Evolutionary conservation across 768 basidiomycete species (phyloP).

Genomic region (Paxillus ammoniavirescens): DNA sequence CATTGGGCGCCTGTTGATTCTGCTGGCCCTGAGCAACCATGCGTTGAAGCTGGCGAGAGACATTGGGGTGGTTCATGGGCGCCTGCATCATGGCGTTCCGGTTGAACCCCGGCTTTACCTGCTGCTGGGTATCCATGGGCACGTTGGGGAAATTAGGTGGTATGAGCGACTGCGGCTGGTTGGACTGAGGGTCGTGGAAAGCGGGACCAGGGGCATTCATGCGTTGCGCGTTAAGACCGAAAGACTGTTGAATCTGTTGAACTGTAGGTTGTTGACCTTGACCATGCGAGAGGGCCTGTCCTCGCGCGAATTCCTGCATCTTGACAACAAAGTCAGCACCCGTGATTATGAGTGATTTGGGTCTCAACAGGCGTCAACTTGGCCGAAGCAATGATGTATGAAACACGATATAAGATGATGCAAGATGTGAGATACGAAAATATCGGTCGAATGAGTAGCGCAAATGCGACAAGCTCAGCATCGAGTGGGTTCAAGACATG

Average conservation of each 20-base stretch:
- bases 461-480: constrained; percentile 17
- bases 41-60: constrained; percentile 42
- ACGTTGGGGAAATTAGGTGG: constrained; percentile 40
- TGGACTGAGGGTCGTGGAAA: constrained; percentile 37
- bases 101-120: constrained; percentile 26
- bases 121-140: constrained; percentile 35
- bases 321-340: constrained; percentile 29
- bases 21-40: constrained; percentile 49
- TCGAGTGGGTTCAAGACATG: constrained; percentile 11
- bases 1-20: constrained; percentile 36
- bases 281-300: constrained; percentile 39
- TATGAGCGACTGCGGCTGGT: constrained; percentile 30
- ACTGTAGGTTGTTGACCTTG: constrained; percentile 36
- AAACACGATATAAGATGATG: constrained; percentile 5
- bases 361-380: constrained; percentile 5
- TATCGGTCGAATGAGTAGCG: constrained; percentile 11
- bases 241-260: constrained; percentile 46
- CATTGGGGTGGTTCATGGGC: constrained; percentile 26
- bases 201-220: constrained; percentile 35
- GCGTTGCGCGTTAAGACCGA: constrained; percentile 34
- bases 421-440: constrained; percentile 12
- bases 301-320: constrained; percentile 47
- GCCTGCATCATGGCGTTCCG: constrained; percentile 40
- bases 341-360: constrained; percentile 13
- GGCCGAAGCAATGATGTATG: constrained; percentile 1